Conservation (phyloP, 257 asterid species). For the Henckelia pumila region DNA sequence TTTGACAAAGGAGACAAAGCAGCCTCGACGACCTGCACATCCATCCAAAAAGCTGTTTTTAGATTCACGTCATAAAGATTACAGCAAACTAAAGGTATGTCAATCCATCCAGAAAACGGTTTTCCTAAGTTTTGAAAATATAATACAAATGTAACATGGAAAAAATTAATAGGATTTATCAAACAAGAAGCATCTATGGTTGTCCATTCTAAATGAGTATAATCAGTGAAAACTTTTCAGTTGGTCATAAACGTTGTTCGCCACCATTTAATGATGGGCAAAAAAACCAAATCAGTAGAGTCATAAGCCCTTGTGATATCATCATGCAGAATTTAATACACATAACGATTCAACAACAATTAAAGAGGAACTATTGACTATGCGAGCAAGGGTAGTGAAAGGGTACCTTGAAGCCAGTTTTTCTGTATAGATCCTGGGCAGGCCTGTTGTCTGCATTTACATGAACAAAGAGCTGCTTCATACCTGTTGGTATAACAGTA, state of each 20-base stretch:
- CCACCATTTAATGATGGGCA: not conserved
- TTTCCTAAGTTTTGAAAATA: no score
- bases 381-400: constrained; percentile 15
- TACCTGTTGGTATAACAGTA: constrained; percentile 47
- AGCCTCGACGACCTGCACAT: not conserved
- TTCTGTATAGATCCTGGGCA: constrained; percentile 73
- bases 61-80: not conserved
- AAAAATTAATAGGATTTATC: not conserved
- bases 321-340: not conserved
- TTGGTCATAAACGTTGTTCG: no score
- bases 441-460: constrained; percentile 71
- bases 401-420: constrained; percentile 71
- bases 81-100: not conserved
- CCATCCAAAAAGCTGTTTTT: not conserved
- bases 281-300: not conserved
- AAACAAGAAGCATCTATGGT: no score
- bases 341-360: not conserved
- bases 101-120: not conserved
- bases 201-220: no score
- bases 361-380: not conserved
- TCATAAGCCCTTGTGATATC: not conserved
- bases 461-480: constrained; percentile 77
- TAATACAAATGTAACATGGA: not conserved
- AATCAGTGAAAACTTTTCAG: no score
- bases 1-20: not conserved